Base-by-base conservation (phyloP, 139 green algal genomes). In the Chlorella vulgaris region DNA sequence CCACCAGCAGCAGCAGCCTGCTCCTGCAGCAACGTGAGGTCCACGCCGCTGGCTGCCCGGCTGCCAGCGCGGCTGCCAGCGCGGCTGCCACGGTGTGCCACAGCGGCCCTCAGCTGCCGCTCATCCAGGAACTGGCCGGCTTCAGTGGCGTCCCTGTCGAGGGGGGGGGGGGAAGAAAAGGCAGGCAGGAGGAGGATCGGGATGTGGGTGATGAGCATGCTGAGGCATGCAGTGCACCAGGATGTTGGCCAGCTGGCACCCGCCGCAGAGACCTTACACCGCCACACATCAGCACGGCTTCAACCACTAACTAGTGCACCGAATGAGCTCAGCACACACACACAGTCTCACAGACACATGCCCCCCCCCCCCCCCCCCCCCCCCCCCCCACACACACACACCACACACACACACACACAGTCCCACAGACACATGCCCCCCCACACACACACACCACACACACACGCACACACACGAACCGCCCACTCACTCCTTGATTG, bases 401-500 rank as follows among this genome's bases (percentile, higher is more conserved):
- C 2, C 21, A 13, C 39, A 31, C 24, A 29, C 8, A 7, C 10
- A 26, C 2, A 26, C 61, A 68, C 36, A 28, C 28, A 26, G 3
- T 26, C 4, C 10, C 28, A 39, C 24, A 31, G 1, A 22, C 2
- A 24, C 0, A 28, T n/a, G 3, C 28, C 2, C 24, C 28, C 38
- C 0, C 58, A 50, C 1, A 10, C 58, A 47, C 15, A n/a, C 7
- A 19, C n/a, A 40, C 29, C 31, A 29, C 63, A 19, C 63, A 50
- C n/a, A 28, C 7, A 8, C n/a, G 63, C 33, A n/a, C 29, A n/a
- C 19, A 40, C 40, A 6, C 29, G 10, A 10, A 22, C 63, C 19
- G 28, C 60, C 6, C 63, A 70, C 77, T 76, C 77, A 83, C 77
- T 76, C 77, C 28, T 83, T 74, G 8, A 76, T 40, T 3, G 66